Evolutionary conservation across 352 stramenopile genomes (phyloP).

Genomic region (Peronospora tabacina): DNA sequence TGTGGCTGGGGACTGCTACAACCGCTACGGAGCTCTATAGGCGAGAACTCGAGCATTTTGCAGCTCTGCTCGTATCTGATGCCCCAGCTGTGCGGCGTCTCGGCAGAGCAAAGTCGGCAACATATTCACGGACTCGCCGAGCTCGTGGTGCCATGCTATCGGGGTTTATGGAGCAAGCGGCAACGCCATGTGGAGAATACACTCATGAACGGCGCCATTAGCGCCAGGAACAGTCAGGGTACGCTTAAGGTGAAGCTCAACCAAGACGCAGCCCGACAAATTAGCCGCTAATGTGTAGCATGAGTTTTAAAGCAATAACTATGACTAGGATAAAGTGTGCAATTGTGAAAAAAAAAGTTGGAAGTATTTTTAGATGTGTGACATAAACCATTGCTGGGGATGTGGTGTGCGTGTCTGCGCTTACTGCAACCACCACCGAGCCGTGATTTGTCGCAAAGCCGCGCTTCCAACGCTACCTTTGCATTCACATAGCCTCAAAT

Average conservation of each 20-base stretch:
- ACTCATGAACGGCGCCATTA: slow-evolving; percentile 41
- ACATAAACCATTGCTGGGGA: no score
- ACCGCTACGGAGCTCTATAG: slow-evolving; percentile 17
- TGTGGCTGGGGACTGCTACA: slow-evolving; percentile 45
- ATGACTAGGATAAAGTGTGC: slow-evolving; percentile 24
- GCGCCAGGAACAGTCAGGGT: slow-evolving; percentile 15
- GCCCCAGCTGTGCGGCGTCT: slow-evolving; percentile 26
- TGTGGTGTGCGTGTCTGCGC: no score
- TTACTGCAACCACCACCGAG: no score
- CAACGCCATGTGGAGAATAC: slow-evolving; percentile 43
- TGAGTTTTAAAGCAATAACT: slow-evolving; percentile 26
- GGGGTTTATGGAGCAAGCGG: slow-evolving; percentile 37
- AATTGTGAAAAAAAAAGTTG: neutral
- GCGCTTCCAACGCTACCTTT: no score
- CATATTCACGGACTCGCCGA: slow-evolving; percentile 42
- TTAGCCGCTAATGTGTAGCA: slow-evolving; percentile 14
- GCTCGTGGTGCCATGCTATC: slow-evolving; percentile 36
- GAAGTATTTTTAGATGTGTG: slow-evolving; percentile 6
- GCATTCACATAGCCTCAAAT: neutral
- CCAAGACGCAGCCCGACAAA: slow-evolving; percentile 12
- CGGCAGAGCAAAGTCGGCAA: slow-evolving; percentile 32
- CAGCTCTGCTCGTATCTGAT: slow-evolving; percentile 50
- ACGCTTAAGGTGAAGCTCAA: slow-evolving; percentile 14
- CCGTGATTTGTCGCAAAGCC: no score
- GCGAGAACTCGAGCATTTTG: slow-evolving; percentile 40